These are phyloP conservation scores for Crataegus laevigata DNA, from an alignment of 306 rosid species.

Conservation along the genomic window DNA sequence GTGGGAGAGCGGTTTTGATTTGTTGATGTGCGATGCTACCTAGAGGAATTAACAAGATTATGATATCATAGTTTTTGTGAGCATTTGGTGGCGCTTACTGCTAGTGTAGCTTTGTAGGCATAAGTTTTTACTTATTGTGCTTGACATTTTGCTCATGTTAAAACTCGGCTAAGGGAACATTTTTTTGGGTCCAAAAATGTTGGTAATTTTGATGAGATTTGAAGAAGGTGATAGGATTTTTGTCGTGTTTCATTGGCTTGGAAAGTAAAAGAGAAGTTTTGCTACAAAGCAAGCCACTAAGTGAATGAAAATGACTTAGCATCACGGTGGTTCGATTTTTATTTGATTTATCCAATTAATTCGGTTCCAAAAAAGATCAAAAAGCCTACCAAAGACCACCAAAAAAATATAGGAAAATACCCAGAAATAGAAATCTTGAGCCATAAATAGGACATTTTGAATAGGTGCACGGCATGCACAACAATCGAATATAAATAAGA, in stretches of 20 bases:
- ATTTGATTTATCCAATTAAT: too few species aligned
- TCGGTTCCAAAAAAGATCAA: too few species aligned
- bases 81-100: constrained; percentile 12
- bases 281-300: too few species aligned
- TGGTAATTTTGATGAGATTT: background rate
- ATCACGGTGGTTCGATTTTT: too few species aligned
- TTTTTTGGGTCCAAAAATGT: background rate
- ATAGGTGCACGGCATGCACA: too few species aligned
- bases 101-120: background rate
- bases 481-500: too few species aligned
- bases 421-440: too few species aligned
- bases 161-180: background rate
- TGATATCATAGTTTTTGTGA: constrained; percentile 23
- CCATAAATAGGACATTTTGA: too few species aligned
- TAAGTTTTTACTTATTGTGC: background rate
- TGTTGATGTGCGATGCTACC: constrained; percentile 35
- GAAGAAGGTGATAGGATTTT: background rate
- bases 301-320: too few species aligned
- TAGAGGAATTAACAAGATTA: constrained; percentile 26
- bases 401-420: too few species aligned
- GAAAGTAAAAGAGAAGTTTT: too few species aligned
- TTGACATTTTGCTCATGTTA: background rate
- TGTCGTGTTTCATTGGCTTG: background rate
- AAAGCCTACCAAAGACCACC: too few species aligned
- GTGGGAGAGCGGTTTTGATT: constrained; percentile 15